Evolutionary conservation across 2,329 filamentous ascomycete genomes (phyloP), one percentile per base, ranked within the genome.

Genomic region (Periconia sp.): DNA sequence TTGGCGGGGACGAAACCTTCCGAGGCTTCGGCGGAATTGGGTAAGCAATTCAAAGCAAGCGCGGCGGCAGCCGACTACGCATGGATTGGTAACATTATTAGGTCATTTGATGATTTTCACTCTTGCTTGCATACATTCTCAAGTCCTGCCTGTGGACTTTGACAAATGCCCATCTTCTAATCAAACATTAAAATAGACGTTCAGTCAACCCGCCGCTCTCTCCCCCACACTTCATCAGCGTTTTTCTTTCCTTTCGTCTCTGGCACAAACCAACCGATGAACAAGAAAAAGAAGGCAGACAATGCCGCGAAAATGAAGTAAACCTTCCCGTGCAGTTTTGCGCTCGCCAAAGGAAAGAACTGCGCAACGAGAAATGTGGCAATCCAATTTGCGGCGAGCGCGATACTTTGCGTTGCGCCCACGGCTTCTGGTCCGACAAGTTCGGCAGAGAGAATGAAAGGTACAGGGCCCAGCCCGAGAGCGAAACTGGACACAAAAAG

Each of bases 351-450:
- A 0, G 94, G 93, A 79, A 99, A 97, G 76, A 96, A 96, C 65
- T 97, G 92, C 0, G 93, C 92, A 2, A 99, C 92, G 19, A 96
- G 64, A 68, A 97, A 97, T 0, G 93, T 97, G 0, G 92, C 89
- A 23, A 91, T 81, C 81, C 95, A 97, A 73, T 94, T 97, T 14
- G 90, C 88, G 1, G 86, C 91, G 20, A 97, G 76, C 0, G 88
- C 90, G 83, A 92, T 95, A 53, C 89, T 92, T 73, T 99, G 94
- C 0, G 91, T 89, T 0, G 93, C 91, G 1, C 93, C 92, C 0
- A 97, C 92, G 0, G 93, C 94, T 70, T 96, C 91, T 13, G 91
- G 87, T 0, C 87, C 89, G 1, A 97, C 94, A 2, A 97, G 83
- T 74, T 97, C 94, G 1, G 90, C 92, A 0, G 92, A 88, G 45